A percentile compares a stretch with the other conserved stretches of the same genome.
Conservation (phyloP, 441 rosid species). For the Theobroma grandiflorum region DNA sequence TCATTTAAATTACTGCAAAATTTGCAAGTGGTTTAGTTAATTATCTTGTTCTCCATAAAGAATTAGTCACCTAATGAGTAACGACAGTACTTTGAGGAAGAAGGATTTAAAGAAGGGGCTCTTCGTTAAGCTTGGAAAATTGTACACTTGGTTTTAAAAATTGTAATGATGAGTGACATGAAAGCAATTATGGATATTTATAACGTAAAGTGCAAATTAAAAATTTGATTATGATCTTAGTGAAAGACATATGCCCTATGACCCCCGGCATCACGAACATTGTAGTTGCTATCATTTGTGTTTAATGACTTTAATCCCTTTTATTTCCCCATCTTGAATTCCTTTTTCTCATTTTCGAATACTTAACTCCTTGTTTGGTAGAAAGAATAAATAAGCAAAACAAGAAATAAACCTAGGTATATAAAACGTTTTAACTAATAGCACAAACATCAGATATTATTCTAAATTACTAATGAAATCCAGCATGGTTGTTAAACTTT, state of each 20-base stretch:
- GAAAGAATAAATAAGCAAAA: too few species aligned
- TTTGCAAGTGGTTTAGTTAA: constrained; percentile 15
- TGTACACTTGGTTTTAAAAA: background rate
- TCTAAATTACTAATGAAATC: too few species aligned
- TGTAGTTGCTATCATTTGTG: background rate
- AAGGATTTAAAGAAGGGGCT: background rate
- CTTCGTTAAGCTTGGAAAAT: background rate
- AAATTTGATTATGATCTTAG: constrained; percentile 16
- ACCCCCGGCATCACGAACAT: background rate
- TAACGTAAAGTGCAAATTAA: constrained; percentile 14
- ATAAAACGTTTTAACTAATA: too few species aligned
- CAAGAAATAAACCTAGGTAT: too few species aligned
- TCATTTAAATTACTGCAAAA: background rate
- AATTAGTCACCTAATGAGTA: background rate
- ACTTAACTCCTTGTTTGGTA: too few species aligned
- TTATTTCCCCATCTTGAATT: background rate
- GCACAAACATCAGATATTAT: too few species aligned
- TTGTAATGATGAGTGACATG: background rate
- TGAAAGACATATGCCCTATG: constrained; percentile 7
- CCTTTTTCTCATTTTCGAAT: background rate
- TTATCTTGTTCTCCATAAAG: background rate
- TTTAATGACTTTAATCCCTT: background rate
- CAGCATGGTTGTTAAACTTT: too few species aligned
- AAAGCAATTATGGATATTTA: background rate
- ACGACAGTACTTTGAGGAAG: background rate